Percentiles rank a stretch among this genome's conserved stretches.
Evolutionary conservation across 805 yeast species (phyloP).

Genomic region (Yamadazyma takamatsuzukensis): DNA sequence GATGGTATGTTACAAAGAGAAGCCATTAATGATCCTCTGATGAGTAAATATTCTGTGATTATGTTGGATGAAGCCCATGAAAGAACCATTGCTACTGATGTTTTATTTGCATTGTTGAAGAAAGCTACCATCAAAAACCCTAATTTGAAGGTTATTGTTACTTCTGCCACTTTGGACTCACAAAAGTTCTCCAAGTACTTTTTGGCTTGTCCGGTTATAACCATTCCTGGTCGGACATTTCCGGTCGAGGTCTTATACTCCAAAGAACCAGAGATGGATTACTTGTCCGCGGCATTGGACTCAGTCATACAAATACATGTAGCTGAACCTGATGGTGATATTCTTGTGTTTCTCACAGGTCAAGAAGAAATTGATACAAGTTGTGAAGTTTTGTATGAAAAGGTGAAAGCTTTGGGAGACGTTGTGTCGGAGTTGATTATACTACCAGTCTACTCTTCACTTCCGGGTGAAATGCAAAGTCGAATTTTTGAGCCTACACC

Average conservation of each 20-base stretch:
- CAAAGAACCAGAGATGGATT: slow-evolving; percentile 80
- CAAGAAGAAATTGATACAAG: slow-evolving; percentile 94
- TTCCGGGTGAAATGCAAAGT: slow-evolving; percentile 88
- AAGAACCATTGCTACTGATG: slow-evolving; percentile 90
- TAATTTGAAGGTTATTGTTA: slow-evolving; percentile 71
- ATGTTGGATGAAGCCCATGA: slow-evolving; percentile 98
- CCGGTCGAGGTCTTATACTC: slow-evolving; percentile 86
- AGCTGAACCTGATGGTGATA: slow-evolving; percentile 75
- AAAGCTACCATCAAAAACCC: slow-evolving; percentile 69
- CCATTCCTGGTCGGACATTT: slow-evolving; percentile 85
- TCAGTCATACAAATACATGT: slow-evolving; percentile 83
- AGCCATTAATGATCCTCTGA: slow-evolving; percentile 73
- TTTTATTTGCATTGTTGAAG: slow-evolving; percentile 79
- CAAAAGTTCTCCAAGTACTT: slow-evolving; percentile 80
- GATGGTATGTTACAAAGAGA: slow-evolving; percentile 95
- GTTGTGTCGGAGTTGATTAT: slow-evolving; percentile 63
- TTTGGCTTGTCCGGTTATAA: slow-evolving; percentile 73
- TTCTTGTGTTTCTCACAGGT: slow-evolving; percentile 81
- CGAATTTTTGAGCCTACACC: slow-evolving; percentile 90
- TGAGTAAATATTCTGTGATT: slow-evolving; percentile 74
- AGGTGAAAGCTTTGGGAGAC: slow-evolving; percentile 61
- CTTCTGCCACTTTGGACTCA: slow-evolving; percentile 93
- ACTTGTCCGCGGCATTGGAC: slow-evolving; percentile 77
- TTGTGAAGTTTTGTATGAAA: slow-evolving; percentile 66
- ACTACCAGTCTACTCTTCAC: slow-evolving; percentile 84